Base-by-base conservation (phyloP, 2,329 filamentous ascomycete species). In the Fusarium chuoi region DNA sequence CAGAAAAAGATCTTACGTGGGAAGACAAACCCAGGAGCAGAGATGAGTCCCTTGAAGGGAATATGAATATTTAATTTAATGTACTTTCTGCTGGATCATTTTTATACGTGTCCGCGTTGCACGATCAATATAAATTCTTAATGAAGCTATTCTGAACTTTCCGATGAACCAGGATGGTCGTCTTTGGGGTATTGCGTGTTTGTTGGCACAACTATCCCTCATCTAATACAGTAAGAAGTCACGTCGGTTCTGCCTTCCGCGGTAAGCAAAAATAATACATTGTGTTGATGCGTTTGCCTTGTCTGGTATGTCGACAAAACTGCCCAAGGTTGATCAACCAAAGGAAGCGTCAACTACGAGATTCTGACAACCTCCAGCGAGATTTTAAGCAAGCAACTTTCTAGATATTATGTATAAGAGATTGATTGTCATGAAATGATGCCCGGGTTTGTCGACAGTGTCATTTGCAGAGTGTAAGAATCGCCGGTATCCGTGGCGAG, bases 181-280 rank as follows among this genome's bases (percentile, higher is more conserved):
- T 2, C 6, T 20, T 15, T 18, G 12, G 2, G 13, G 17, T 6
- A 20, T 22, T 52, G n/a, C 9, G 5, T 26, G 5, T 8, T 26
- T 26, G 3, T 8, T 20, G 3, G 49, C 2, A 20, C 6, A 26
- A 6, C 3, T 9, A 3, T 42, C 11, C 3, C 6, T n/a, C 22
- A 15, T 22, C 22, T n/a, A 9, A 38, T 20, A 18, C 7, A 20
- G 11, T 38, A 10, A 8, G 6, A 38, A 11, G 36, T 20, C 18
- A 3, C 5, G 9, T 20, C 36, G 10, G 18, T 38, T 1, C 18
- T 38, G 36, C 36, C 36, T 38, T 38, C 6, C 18, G 9, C 10
- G 17, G 36, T 38, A 10, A 38, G 18, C 5, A 9, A 18, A 38
- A 38, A 18, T 11, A 38, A 38, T 45, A 7, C 9, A 10, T 48